Conservation (phyloP, 73 alveolate species). For the Paramecium biaurelia region DNA sequence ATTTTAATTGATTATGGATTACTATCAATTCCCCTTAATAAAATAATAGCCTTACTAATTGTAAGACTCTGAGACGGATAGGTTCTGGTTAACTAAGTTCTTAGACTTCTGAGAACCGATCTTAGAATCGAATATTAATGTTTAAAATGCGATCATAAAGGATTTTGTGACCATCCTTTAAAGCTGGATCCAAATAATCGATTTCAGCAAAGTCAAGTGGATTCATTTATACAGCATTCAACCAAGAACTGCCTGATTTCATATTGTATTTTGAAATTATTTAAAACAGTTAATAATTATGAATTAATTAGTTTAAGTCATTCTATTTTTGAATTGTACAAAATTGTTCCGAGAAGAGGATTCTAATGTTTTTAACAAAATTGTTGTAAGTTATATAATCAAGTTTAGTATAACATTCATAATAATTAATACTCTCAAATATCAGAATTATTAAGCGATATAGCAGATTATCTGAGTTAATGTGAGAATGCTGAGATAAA, state of each 20-base stretch:
- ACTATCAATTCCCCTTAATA: constrained; percentile 29
- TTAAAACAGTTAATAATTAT: not conserved
- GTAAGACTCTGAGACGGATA: not conserved
- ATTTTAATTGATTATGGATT: constrained; percentile 3
- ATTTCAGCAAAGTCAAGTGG: constrained; percentile 19
- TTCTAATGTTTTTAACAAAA: not conserved
- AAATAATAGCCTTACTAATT: not conserved
- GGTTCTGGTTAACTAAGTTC: constrained; percentile 46
- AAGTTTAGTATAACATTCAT: not conserved
- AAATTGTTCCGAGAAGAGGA: not conserved
- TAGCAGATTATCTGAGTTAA: not conserved
- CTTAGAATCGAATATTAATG: constrained; percentile 10
- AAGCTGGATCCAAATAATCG: constrained; percentile 31
- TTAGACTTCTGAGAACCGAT: not conserved
- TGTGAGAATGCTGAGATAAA: not conserved
- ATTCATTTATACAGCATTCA: not conserved
- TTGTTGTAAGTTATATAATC: not conserved
- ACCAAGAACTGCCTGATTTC: constrained; percentile 24
- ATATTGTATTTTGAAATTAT: not conserved
- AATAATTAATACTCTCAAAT: not conserved
- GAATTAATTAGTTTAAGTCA: constrained; percentile 1
- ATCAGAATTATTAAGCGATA: not conserved
- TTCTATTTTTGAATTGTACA: constrained; percentile 14
- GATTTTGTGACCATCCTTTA: constrained; percentile 30
- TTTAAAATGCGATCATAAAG: not conserved